Base-by-base conservation (phyloP, 192 early-diverging fungal species). In the Backusella morwellensis region DNA sequence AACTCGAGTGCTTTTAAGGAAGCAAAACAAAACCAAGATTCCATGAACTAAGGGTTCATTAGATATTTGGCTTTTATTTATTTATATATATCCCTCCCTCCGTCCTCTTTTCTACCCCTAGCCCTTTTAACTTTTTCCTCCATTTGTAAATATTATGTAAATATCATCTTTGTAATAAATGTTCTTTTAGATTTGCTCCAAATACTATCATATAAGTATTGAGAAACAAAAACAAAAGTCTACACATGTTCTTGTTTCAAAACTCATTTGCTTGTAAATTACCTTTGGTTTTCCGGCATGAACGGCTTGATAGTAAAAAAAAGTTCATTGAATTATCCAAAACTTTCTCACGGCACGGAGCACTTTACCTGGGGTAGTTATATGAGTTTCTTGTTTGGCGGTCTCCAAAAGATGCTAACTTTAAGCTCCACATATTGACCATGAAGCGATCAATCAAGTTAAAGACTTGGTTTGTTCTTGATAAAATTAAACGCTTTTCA, bases 1-100 rank as follows among this genome's bases (percentile, higher is more conserved):
- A 93, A 92, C 67, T 79, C 85, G 17, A 81, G 76, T 2, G 81
- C 86, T 17, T 54, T 87, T 26, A 78, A 73, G 68, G 86, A 89
- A 73, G 73, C 75, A 36, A 69, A 86, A 1, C 78, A 81, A 35
- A 34, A 42, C 7, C 56, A 63, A 63, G 56, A 63, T 23, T 29
- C 56, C 21, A 63, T 63, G 3, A 63, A 63, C 56, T 63, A 63
- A 14, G 3, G 23, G 38, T 40, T 12, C 12, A 11, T 7, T 12
- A 23, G 23, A 63, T 29, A 9, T 54, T 21, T 56, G 26, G 6
- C n/a, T 9, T 14, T 44, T 44, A 44, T 44, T 17, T 44, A 44
- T 44, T 44, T 44, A 44, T 17, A 44, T 40, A 40, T 44, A 44
- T 44, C 15, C 42, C 42, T 15, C 21, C 15, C 12, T 12, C 52